These are phyloP conservation scores for Boletellus sp. DNA, from an alignment of 1,284 basidiomycete genomes.

Conservation along the genomic window DNA sequence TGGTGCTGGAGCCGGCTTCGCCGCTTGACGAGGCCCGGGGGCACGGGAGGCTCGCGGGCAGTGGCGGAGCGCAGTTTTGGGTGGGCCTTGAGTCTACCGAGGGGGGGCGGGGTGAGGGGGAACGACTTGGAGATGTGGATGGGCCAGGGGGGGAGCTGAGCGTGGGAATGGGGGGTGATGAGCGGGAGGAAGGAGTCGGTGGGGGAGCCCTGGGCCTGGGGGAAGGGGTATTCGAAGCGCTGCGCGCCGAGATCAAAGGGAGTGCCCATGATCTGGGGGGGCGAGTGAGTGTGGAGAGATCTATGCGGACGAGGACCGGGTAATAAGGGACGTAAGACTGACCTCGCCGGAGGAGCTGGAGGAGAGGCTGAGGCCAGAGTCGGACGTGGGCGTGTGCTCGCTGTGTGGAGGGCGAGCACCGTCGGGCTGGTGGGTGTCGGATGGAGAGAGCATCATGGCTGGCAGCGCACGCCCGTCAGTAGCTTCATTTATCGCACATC, in stretches of 20 bases:
- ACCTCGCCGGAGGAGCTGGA: constrained; percentile 33
- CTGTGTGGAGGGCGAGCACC: not conserved
- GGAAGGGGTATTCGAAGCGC: constrained; percentile 34
- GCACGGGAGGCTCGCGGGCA: constrained; percentile 30
- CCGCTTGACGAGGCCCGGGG: constrained; percentile 30
- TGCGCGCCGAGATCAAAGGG: constrained; percentile 33
- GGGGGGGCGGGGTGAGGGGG: constrained; percentile 27
- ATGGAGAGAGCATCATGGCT: constrained; percentile 23
- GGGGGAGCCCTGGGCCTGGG: constrained; percentile 28
- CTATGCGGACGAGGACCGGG: constrained; percentile 10
- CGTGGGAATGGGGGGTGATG: constrained; percentile 24
- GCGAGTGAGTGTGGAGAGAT: constrained; percentile 14
- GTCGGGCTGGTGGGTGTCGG: constrained; percentile 16
- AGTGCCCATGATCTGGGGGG: constrained; percentile 30
- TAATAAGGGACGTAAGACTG: constrained; percentile 6
- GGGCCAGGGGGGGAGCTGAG: constrained; percentile 26
- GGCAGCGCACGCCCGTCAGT: constrained; percentile 20
- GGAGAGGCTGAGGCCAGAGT: constrained; percentile 30
- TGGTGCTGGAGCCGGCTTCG: constrained; percentile 26
- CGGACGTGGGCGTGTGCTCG: constrained; percentile 17
- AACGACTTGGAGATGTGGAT: constrained; percentile 30
- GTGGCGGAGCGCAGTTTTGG: constrained; percentile 28
- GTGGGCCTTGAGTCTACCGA: constrained; percentile 25
- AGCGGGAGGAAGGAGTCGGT: constrained; percentile 24
- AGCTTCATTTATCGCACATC: not conserved